These are phyloP conservation scores for Coemansia sp. DNA, from an alignment of 192 early-diverging fungal species.

Conservation along the genomic window DNA sequence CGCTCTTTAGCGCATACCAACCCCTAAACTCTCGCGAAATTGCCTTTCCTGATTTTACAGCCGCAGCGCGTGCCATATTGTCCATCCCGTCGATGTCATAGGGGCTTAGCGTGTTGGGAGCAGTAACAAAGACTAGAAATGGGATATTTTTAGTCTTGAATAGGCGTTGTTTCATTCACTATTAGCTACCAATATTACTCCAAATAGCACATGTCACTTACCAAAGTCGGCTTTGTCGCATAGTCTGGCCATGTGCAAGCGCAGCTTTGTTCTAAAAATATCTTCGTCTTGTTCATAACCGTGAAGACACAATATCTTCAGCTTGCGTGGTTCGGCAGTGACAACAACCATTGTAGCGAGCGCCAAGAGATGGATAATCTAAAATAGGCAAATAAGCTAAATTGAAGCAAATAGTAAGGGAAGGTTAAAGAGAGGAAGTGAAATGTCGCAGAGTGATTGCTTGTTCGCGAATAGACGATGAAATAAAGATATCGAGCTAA, in stretches of 20 bases:
- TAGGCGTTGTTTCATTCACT: not conserved
- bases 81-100: constrained; percentile 47
- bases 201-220: constrained; percentile 9
- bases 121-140: constrained; percentile 44
- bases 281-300: constrained; percentile 53
- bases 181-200: not conserved
- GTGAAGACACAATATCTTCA: constrained; percentile 53
- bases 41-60: constrained; percentile 19
- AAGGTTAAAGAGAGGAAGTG: not conserved
- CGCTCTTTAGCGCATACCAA: constrained; percentile 43
- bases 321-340: constrained; percentile 5
- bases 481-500: not conserved
- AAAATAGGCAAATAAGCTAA: not conserved
- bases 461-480: not conserved
- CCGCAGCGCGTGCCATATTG: constrained; percentile 33
- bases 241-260: constrained; percentile 22
- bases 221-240: constrained; percentile 42
- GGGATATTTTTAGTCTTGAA: not conserved
- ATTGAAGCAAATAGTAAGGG: constrained; percentile 4
- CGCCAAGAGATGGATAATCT: constrained; percentile 3
- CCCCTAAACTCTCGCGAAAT: constrained; percentile 22
- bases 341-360: constrained; percentile 6
- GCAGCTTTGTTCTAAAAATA: constrained; percentile 44
- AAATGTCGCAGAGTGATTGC: not conserved
- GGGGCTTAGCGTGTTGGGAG: constrained; percentile 40